phyloP scores from a whole-genome alignment of 768 basidiomycete species.

The Lactifluus pinguis region DNA sequence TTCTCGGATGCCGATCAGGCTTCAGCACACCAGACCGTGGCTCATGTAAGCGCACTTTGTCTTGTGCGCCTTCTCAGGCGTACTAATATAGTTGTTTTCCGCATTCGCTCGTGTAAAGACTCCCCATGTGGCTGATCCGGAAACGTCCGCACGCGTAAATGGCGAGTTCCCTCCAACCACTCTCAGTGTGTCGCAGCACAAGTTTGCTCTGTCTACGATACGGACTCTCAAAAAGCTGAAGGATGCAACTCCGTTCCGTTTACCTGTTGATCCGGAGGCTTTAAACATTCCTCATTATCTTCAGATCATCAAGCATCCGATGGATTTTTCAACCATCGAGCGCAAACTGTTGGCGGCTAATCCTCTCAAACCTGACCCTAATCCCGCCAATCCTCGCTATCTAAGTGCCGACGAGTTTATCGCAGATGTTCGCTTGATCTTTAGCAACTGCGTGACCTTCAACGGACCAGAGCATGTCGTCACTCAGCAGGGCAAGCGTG shows the following conservation, averaged over 20 bases:
- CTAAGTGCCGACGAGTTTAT: slow-evolving; percentile 69
- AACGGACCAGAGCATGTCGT: slow-evolving; percentile 88
- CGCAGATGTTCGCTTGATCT: slow-evolving; percentile 78
- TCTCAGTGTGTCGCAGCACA: slow-evolving; percentile 62
- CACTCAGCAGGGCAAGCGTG: slow-evolving; percentile 65
- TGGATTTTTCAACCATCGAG: slow-evolving; percentile 93
- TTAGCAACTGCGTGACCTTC: slow-evolving; percentile 82
- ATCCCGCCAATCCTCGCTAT: slow-evolving; percentile 69
- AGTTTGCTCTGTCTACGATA: slow-evolving; percentile 69
- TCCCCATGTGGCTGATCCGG: slow-evolving; percentile 10
- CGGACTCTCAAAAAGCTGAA: slow-evolving; percentile 80
- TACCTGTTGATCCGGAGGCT: slow-evolving; percentile 82
- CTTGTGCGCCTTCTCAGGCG: slow-evolving; percentile 42
- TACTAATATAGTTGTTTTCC: slow-evolving; percentile 45
- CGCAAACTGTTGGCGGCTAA: slow-evolving; percentile 77
- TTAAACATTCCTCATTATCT: slow-evolving; percentile 84
- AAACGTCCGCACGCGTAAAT: slow-evolving; percentile 16
- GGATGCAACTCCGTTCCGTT: slow-evolving; percentile 72
- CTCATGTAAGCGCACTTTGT: slow-evolving; percentile 54
- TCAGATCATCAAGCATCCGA: slow-evolving; percentile 78
- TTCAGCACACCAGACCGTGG: slow-evolving; percentile 55
- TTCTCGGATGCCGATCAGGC: slow-evolving; percentile 70
- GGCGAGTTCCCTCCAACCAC: slow-evolving; percentile 32
- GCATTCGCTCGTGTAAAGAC: slow-evolving; percentile 14
- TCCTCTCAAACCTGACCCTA: slow-evolving; percentile 64